phyloP scores from a whole-genome alignment of 2,329 filamentous ascomycete genomes.

The Paraconiothyrium brasiliense region DNA sequence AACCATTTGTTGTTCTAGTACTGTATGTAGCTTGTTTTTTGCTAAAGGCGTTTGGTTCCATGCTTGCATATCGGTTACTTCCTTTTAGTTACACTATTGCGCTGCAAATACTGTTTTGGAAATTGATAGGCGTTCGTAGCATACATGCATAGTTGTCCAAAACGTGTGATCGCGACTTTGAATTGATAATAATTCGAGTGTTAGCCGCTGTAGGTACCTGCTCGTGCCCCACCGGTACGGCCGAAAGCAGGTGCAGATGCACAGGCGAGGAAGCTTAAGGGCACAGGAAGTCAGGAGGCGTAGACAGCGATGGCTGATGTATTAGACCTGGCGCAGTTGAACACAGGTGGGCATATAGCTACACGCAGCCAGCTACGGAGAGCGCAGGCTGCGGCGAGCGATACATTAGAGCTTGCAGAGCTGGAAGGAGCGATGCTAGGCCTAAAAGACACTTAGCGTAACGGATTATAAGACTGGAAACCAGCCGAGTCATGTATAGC shows the following conservation, averaged over 20 bases:
- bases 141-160: no score
- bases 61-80: no score
- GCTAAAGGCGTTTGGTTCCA: no score
- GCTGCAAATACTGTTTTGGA: no score
- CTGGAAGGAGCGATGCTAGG: neutral
- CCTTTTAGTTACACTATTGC: no score
- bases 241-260: neutral
- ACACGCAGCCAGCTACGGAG: neutral
- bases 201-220: no score
- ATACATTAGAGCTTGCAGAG: neutral
- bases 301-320: neutral
- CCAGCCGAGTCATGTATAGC: neutral
- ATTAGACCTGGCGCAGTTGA: neutral
- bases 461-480: neutral
- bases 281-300: neutral
- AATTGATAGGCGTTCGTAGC: no score
- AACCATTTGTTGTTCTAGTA: no score
- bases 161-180: no score
- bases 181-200: no score
- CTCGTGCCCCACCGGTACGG: neutral
- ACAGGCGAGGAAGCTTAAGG: no score
- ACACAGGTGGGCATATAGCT: neutral
- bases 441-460: neutral
- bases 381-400: constrained; percentile 2
- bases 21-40: no score